Base-by-base conservation (phyloP, 1,284 basidiomycete species). In the Paramarasmius palmivorus region DNA sequence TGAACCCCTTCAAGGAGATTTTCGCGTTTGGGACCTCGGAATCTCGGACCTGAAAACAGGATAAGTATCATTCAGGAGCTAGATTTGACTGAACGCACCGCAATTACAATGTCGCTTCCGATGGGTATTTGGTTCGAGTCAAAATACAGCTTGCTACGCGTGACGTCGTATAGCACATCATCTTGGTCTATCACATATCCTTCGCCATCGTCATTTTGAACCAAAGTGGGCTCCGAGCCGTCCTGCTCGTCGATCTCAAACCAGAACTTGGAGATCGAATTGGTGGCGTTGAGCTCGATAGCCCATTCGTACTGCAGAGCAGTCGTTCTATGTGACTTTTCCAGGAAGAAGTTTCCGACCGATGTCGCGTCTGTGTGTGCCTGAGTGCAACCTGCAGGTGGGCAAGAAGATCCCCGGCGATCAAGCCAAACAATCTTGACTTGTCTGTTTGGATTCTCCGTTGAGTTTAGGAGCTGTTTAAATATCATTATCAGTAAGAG, bases 381-480 rank as follows among this genome's bases (percentile, higher is more conserved):
- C 3, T 17, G 4, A n/a, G 10, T 17, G 17, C 25, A 46, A 19
- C 44, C 25, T 9, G 44, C 25, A 17, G 25, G 12, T 29, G 25
- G 25, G 2, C 25, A 46, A 29, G 25, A 46, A 26, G 8, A 15
- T 17, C 44, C 44, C 4, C n/a, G 25, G 12, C 15, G 22, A 26
- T 46, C 44, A 26, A 46, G 25, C 44, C 44, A 46, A 8, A 46
- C 44, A 29, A 46, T 23, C 17, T 29, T 46, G 44, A 46, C 44
- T 32, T 46, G 25, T 46, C 44, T 46, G 12, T 32, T 46, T 10
- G 25, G 25, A 26, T 46, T 46, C n/a, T 46, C 44, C 32, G 25
- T 46, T 8, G 44, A 14, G 17, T 46, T 32, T 17, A 46, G 25
- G 17, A 46, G 44, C 44, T 46, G 41, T 41, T 10, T 5, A 8